phyloP scores from a whole-genome alignment of 345 rosid genomes.

The Jatropha curcas region DNA sequence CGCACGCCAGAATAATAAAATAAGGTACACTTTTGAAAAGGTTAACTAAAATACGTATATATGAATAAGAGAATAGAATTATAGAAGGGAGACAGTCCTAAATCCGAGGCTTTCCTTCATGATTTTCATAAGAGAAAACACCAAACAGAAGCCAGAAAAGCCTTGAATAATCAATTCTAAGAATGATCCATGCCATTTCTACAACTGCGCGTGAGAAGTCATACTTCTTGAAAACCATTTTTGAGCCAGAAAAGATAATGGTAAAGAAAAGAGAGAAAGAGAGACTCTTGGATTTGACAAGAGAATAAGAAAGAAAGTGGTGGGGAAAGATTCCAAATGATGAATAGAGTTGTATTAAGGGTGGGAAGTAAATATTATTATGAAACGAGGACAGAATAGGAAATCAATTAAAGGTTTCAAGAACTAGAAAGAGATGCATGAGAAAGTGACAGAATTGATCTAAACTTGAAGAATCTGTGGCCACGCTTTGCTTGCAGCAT shows the following conservation, averaged over 20 bases:
- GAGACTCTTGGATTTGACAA: slow-evolving; percentile 2
- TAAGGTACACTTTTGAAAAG: neutral
- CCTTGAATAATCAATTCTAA: slow-evolving; percentile 34
- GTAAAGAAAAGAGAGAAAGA: neutral
- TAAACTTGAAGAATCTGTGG: slow-evolving; percentile 37
- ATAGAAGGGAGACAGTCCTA: neutral
- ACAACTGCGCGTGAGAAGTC: slow-evolving; percentile 27
- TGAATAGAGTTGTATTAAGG: neutral
- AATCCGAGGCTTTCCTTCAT: slow-evolving; percentile 41
- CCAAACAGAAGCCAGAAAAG: slow-evolving; percentile 38
- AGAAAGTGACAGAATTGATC: slow-evolving; percentile 4
- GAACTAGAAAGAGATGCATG: neutral
- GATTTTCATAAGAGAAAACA: slow-evolving; percentile 44
- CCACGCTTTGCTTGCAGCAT: slow-evolving; percentile 25
- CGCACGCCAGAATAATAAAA: too few relatives aligned
- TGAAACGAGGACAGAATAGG: neutral
- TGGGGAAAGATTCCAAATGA: neutral
- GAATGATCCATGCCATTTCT: slow-evolving; percentile 38
- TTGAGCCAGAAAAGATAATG: neutral
- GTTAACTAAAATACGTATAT: too few relatives aligned
- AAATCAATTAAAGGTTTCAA: too few relatives aligned
- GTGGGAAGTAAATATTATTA: neutral
- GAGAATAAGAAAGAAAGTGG: neutral
- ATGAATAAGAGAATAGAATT: neutral
- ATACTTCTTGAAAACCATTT: slow-evolving; percentile 25